These are phyloP conservation scores for Malassezia caprae DNA, from an alignment of 1,284 basidiomycete species.

Conservation along the genomic window DNA sequence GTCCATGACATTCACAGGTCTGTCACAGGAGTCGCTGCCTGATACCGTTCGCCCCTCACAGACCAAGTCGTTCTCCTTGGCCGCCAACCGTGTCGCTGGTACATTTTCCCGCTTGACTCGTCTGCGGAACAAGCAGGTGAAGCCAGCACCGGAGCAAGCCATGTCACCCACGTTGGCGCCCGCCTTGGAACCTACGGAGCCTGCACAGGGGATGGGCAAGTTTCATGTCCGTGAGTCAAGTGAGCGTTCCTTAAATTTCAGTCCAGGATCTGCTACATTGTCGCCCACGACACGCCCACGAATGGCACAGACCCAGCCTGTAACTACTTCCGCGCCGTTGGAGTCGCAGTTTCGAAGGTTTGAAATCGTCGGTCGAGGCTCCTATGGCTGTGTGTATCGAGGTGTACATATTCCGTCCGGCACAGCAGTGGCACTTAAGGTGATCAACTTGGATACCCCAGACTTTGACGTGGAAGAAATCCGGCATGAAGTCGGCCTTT, in stretches of 20 bases:
- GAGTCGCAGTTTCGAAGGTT: constrained; percentile 30
- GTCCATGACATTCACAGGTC: not conserved
- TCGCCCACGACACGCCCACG: not conserved
- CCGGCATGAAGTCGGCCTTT: constrained; percentile 84
- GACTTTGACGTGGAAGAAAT: constrained; percentile 88
- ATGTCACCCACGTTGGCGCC: not conserved
- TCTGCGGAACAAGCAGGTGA: constrained; percentile 1
- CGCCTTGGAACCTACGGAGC: not conserved
- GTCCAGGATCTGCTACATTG: not conserved
- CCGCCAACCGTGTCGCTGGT: constrained; percentile 14
- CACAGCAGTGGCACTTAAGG: constrained; percentile 85
- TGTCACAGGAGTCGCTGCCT: not conserved
- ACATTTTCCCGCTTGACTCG: constrained; percentile 15
- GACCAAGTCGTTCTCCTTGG: constrained; percentile 6
- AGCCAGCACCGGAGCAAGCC: not conserved
- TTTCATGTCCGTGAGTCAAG: constrained; percentile 3
- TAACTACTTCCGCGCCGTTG: not conserved
- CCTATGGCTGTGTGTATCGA: constrained; percentile 44
- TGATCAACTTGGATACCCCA: constrained; percentile 93
- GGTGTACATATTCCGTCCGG: constrained; percentile 65
- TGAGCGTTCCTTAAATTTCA: not conserved
- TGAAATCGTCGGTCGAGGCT: constrained; percentile 44
- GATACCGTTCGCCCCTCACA: not conserved
- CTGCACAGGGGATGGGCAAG: not conserved
- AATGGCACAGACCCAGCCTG: not conserved